phyloP scores from a whole-genome alignment of 495 filamentous ascomycete genomes.

The Daldinia grandis region DNA sequence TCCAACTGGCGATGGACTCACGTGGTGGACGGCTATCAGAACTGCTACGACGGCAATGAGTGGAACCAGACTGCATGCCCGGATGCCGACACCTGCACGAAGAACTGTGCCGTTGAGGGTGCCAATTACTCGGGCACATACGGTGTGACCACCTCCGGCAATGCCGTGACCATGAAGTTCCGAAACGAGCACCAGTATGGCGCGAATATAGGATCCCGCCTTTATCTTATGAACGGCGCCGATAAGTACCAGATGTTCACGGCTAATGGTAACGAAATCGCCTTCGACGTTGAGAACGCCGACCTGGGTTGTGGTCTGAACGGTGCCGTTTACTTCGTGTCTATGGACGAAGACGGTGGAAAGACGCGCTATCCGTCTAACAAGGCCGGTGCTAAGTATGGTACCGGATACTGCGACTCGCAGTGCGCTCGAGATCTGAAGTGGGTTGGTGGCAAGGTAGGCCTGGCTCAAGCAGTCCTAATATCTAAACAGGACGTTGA shows the following conservation, averaged over 20 bases:
- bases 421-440: slow-evolving; percentile 64
- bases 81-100: slow-evolving; percentile 54
- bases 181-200: slow-evolving; percentile 56
- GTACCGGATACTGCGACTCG: slow-evolving; percentile 65
- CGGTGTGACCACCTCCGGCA: slow-evolving; percentile 58
- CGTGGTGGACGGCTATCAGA: slow-evolving; percentile 46
- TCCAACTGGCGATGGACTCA: slow-evolving; percentile 64
- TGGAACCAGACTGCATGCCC: slow-evolving; percentile 65
- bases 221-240: slow-evolving; percentile 61
- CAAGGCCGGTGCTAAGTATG: slow-evolving; percentile 67
- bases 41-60: slow-evolving; percentile 64
- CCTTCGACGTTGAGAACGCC: slow-evolving; percentile 66
- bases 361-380: slow-evolving; percentile 57
- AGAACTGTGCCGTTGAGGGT: slow-evolving; percentile 63
- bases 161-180: slow-evolving; percentile 58
- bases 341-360: slow-evolving; percentile 65
- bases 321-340: slow-evolving; percentile 65
- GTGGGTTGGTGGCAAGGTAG: slow-evolving; percentile 58
- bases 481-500: background rate
- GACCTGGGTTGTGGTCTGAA: slow-evolving; percentile 62
- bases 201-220: slow-evolving; percentile 58
- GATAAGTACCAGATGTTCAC: slow-evolving; percentile 65
- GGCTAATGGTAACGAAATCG: slow-evolving; percentile 64
- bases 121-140: slow-evolving; percentile 55
- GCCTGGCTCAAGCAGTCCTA: background rate